These are phyloP conservation scores for Aspergillus taichungensis DNA, from an alignment of 495 filamentous ascomycete genomes.

Conservation along the genomic window DNA sequence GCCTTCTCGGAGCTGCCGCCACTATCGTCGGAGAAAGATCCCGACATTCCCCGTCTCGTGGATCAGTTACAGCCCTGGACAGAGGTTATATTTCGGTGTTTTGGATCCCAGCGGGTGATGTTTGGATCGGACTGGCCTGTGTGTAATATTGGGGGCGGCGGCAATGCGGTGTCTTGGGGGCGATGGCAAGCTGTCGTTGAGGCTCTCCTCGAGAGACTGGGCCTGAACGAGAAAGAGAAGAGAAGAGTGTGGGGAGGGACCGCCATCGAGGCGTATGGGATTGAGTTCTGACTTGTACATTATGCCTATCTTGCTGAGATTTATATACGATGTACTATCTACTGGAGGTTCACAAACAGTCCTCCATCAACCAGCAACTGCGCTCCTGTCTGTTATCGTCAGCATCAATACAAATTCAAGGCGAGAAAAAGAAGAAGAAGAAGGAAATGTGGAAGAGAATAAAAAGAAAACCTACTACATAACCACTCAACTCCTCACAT, in stretches of 20 bases:
- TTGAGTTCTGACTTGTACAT: constrained; percentile 24
- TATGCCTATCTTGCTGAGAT: neutral
- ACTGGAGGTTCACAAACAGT: constrained; percentile 60
- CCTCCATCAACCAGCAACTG: constrained; percentile 85
- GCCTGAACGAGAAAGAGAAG: constrained; percentile 48
- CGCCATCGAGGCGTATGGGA: constrained; percentile 56
- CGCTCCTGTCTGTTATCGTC: constrained; percentile 53
- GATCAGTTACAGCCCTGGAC: constrained; percentile 53
- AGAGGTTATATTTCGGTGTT: constrained; percentile 54
- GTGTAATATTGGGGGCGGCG: constrained; percentile 59
- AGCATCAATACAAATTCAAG: neutral
- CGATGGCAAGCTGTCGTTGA: constrained; percentile 41
- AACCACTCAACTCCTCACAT: constrained; percentile 63
- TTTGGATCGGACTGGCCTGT: constrained; percentile 90
- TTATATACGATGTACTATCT: too few relatives aligned
- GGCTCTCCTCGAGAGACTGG: constrained; percentile 47
- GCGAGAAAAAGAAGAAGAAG: neutral
- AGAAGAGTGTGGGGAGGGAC: constrained; percentile 60
- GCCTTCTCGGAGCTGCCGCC: constrained; percentile 64
- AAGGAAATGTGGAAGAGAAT: neutral
- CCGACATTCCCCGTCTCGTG: constrained; percentile 33
- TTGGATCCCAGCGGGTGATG: constrained; percentile 66
- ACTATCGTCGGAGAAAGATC: constrained; percentile 21
- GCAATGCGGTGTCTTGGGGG: constrained; percentile 40
- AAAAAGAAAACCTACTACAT: constrained; percentile 43